These are phyloP conservation scores for Elasticomyces elasticus DNA, from an alignment of 495 filamentous ascomycete genomes.

Conservation along the genomic window DNA sequence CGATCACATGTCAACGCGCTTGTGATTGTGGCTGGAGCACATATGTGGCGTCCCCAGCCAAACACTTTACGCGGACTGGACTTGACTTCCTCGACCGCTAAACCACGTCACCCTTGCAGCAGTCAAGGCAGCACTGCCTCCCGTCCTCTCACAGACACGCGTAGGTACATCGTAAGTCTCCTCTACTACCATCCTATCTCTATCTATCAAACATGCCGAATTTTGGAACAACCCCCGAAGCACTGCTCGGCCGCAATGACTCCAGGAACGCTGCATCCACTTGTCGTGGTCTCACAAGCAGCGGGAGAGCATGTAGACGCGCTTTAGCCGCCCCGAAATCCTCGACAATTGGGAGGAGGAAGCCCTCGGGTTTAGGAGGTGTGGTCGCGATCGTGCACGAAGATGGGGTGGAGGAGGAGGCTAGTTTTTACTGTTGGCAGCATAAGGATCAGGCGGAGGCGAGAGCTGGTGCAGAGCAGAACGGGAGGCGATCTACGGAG, in stretches of 20 bases:
- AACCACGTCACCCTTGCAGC: not conserved
- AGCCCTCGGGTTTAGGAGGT: slow-evolving; percentile 20
- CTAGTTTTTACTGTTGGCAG: slow-evolving; percentile 75
- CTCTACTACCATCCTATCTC: not conserved
- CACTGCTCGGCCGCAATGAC: slow-evolving; percentile 64
- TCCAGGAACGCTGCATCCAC: slow-evolving; percentile 74
- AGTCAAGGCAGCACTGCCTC: slow-evolving; percentile 3
- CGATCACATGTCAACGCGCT: not conserved
- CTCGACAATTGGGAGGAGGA: slow-evolving; percentile 20
- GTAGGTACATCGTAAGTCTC: not conserved
- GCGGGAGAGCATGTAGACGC: slow-evolving; percentile 70
- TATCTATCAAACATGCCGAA: slow-evolving; percentile 7
- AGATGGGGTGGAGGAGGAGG: slow-evolving; percentile 34
- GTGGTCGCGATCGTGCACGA: slow-evolving; percentile 29
- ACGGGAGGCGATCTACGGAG: slow-evolving; percentile 7
- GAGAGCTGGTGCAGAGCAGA: not conserved
- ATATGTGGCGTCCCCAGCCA: not conserved
- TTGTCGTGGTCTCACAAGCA: slow-evolving; percentile 73
- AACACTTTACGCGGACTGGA: not conserved
- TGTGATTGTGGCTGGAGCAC: not conserved
- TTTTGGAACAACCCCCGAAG: slow-evolving; percentile 72
- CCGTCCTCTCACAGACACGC: not conserved
- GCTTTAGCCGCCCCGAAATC: slow-evolving; percentile 42
- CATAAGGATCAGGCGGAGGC: slow-evolving; percentile 74
- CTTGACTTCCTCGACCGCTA: not conserved